A percentile compares a stretch with the other conserved stretches of the same genome.
Evolutionary conservation across 805 yeast species (phyloP).

Genomic region (Pichia occidentalis): DNA sequence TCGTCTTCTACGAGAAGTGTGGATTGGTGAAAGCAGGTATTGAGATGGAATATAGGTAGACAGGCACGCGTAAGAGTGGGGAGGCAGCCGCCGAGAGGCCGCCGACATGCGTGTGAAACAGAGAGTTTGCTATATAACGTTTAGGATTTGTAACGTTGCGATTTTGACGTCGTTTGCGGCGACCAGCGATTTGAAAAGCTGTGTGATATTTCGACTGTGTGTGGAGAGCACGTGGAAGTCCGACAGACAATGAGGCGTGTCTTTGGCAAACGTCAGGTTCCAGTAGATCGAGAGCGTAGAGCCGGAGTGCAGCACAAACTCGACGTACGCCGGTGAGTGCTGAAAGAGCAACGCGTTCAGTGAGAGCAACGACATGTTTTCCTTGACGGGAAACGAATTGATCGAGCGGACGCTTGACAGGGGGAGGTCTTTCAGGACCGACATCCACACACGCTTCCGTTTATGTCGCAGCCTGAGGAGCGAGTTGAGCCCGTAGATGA

Average conservation of each 20-base stretch:
- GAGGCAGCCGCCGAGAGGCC: background rate
- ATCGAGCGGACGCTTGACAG: background rate
- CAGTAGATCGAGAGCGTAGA: conserved; percentile 2
- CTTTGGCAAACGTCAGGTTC: background rate
- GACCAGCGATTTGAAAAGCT: conserved; percentile 6
- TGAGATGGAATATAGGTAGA: conserved; percentile 60
- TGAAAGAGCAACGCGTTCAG: background rate
- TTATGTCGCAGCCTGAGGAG: conserved; percentile 8
- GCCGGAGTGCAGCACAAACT: background rate
- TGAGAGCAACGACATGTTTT: background rate
- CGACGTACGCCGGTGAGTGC: conserved; percentile 3
- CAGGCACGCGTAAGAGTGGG: no score
- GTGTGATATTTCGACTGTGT: conserved; percentile 14
- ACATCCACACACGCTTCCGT: conserved; percentile 4
- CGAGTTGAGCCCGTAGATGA: conserved; percentile 8
- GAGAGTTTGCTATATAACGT: conserved; percentile 5
- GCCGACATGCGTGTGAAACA: background rate
- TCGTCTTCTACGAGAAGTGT: conserved; percentile 84
- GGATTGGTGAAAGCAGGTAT: conserved; percentile 61
- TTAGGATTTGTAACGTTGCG: conserved; percentile 8
- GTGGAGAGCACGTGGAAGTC: conserved; percentile 1
- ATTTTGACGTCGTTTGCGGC: conserved; percentile 6
- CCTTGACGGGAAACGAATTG: background rate
- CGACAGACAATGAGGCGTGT: conserved; percentile 4
- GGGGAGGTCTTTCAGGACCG: background rate